Conservation (phyloP, 257 asterid genomes). For the Cynanchum wilfordii region DNA sequence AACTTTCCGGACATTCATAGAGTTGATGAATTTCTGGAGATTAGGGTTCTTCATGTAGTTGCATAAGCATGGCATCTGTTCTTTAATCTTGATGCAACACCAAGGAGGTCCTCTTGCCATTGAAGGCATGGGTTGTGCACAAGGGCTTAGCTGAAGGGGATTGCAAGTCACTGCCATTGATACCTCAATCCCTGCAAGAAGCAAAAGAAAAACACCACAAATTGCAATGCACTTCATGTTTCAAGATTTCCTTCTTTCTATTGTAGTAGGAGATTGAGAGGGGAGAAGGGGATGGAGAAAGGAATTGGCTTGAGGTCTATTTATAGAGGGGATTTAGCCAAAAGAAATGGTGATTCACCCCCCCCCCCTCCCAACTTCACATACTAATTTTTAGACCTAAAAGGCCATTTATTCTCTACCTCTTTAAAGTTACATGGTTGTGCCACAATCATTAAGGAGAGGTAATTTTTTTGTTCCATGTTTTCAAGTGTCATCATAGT, state of each 20-base stretch:
- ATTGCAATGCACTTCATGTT: constrained; percentile 27
- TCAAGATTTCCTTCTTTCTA: not conserved
- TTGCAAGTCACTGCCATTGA: constrained; percentile 51
- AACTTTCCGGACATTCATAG: constrained; percentile 77
- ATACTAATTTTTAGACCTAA: not conserved
- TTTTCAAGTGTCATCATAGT: not conserved
- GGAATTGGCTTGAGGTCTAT: constrained; percentile 10
- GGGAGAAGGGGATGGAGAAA: constrained; percentile 12
- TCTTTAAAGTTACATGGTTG: constrained; percentile 6
- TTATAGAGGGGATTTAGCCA: constrained; percentile 17
- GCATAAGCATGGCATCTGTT: constrained; percentile 82
- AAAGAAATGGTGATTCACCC: constrained; percentile 6
- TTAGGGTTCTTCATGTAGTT: constrained; percentile 65
- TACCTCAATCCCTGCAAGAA: constrained; percentile 30
- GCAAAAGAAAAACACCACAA: constrained; percentile 26
- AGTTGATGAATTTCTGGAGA: constrained; percentile 65
- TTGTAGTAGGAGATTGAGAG: not conserved
- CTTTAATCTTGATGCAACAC: constrained; percentile 62
- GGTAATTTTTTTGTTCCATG: not conserved
- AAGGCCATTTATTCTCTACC: not conserved
- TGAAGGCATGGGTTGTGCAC: constrained; percentile 64
- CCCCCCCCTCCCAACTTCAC: not conserved
- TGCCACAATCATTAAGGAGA: constrained; percentile 9
- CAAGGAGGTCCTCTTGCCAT: constrained; percentile 36
- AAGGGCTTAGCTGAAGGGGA: constrained; percentile 74